These are phyloP conservation scores for Neurospora sp. DNA, from an alignment of 495 filamentous ascomycete genomes.

Conservation along the genomic window DNA sequence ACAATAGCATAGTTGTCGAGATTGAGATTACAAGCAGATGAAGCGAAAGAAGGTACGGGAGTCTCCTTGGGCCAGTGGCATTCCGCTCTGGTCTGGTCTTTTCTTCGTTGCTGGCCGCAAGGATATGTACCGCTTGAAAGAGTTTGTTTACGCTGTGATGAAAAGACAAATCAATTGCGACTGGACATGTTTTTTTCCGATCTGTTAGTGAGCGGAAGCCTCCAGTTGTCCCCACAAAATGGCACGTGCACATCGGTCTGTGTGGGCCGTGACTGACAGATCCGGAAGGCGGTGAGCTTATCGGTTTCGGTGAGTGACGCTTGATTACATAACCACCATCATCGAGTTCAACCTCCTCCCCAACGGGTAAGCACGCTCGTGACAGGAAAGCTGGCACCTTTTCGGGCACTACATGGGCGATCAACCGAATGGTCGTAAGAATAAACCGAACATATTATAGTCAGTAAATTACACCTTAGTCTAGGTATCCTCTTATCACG, in stretches of 20 bases:
- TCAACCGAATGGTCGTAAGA: too few relatives aligned
- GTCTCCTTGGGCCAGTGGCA: neutral
- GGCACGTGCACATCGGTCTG: slow-evolving; percentile 4
- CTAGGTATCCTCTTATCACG: too few relatives aligned
- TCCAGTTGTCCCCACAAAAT: neutral
- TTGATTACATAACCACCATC: neutral
- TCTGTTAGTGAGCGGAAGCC: neutral
- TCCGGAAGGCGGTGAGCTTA: slow-evolving; percentile 7
- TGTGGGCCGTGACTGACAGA: neutral
- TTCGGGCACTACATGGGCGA: too few relatives aligned
- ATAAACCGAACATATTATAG: too few relatives aligned
- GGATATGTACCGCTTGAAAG: neutral
- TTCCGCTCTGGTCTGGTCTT: neutral
- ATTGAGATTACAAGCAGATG: neutral
- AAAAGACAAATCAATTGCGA: neutral
- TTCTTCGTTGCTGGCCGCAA: neutral
- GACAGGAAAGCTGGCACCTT: too few relatives aligned
- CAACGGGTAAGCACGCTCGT: too few relatives aligned
- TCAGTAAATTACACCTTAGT: too few relatives aligned
- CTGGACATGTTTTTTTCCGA: neutral
- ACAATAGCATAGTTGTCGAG: neutral
- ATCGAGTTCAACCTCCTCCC: neutral
- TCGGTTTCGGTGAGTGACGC: neutral
- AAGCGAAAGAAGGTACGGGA: neutral
- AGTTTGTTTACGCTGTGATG: neutral